Evolutionary conservation across 768 basidiomycete genomes (phyloP).

Genomic region (Boletus tomentosulus): DNA sequence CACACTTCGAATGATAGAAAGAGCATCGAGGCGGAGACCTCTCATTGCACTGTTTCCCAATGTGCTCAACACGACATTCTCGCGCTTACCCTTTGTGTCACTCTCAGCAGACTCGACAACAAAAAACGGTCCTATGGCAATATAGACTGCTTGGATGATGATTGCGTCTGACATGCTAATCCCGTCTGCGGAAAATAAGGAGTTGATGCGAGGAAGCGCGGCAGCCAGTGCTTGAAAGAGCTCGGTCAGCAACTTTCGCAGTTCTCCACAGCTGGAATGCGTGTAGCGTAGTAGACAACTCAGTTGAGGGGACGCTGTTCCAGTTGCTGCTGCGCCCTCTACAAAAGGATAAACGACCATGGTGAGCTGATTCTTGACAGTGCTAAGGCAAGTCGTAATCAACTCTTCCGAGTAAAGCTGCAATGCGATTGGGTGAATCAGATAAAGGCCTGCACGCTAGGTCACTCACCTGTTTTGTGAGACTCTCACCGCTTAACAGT

Average conservation of each 20-base stretch:
- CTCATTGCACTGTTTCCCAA: conserved; percentile 80
- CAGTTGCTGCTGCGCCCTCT: conserved; percentile 52
- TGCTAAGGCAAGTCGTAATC: conserved; percentile 70
- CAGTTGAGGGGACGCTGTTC: conserved; percentile 46
- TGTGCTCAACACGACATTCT: conserved; percentile 52
- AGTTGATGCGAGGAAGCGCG: conserved; percentile 69
- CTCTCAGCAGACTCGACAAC: conserved; percentile 65
- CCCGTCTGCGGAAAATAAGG: conserved; percentile 66
- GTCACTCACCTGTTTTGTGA: conserved; percentile 76
- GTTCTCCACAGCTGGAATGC: conserved; percentile 30
- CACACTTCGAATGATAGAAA: conserved; percentile 83
- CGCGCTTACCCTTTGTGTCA: conserved; percentile 55
- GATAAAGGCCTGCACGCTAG: neutral
- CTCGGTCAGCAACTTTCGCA: conserved; percentile 54
- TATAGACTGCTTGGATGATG: conserved; percentile 89
- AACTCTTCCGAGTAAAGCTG: conserved; percentile 94
- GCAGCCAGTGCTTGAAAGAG: conserved; percentile 70
- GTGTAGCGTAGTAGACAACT: conserved; percentile 46
- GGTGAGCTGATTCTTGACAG: conserved; percentile 77
- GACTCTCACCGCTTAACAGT: conserved; percentile 69
- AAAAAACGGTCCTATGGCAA: conserved; percentile 93
- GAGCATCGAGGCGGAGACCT: conserved; percentile 72
- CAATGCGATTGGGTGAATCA: neutral
- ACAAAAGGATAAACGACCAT: conserved; percentile 84
- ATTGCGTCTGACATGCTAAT: conserved; percentile 80